Conservation (phyloP, 345 rosid genomes). For the Erodium maritimum region DNA sequence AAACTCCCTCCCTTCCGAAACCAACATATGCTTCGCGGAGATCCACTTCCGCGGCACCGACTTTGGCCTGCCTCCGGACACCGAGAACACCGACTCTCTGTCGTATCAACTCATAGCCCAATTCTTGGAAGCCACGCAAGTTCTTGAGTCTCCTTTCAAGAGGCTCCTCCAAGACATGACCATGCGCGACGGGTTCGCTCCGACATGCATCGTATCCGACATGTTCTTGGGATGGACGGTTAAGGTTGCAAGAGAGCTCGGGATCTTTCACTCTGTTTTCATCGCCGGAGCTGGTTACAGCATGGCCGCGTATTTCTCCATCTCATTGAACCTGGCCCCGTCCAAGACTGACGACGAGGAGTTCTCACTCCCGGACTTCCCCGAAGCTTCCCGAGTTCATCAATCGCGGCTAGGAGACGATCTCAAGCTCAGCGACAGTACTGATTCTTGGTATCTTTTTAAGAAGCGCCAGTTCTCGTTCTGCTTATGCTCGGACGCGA, state of each 20-base stretch:
- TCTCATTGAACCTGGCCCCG: constrained; percentile 41
- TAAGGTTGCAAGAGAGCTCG: constrained; percentile 34
- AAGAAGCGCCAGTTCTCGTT: too few relatives aligned
- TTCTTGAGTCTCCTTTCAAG: constrained; percentile 35
- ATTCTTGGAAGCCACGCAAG: constrained; percentile 45
- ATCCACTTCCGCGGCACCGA: constrained; percentile 50
- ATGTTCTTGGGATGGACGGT: constrained; percentile 65
- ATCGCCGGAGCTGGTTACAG: constrained; percentile 38
- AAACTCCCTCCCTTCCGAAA: constrained; percentile 33
- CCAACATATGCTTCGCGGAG: constrained; percentile 44
- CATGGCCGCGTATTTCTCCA: constrained; percentile 45
- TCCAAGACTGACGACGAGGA: constrained; percentile 15
- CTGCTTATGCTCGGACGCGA: too few relatives aligned
- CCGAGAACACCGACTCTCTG: constrained; percentile 56
- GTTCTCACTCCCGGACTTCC: constrained; percentile 41
- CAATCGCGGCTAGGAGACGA: too few relatives aligned
- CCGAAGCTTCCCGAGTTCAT: constrained; percentile 22
- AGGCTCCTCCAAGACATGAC: constrained; percentile 16
- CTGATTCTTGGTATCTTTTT: too few relatives aligned
- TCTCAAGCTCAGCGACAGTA: too few relatives aligned
- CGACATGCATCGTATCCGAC: constrained; percentile 35
- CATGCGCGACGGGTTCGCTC: constrained; percentile 9
- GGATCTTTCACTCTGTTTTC: constrained; percentile 40
- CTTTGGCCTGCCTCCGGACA: constrained; percentile 55
- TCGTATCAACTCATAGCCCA: constrained; percentile 44